Conservation (phyloP, 306 rosid genomes). For the Cicer chorassanicum region DNA sequence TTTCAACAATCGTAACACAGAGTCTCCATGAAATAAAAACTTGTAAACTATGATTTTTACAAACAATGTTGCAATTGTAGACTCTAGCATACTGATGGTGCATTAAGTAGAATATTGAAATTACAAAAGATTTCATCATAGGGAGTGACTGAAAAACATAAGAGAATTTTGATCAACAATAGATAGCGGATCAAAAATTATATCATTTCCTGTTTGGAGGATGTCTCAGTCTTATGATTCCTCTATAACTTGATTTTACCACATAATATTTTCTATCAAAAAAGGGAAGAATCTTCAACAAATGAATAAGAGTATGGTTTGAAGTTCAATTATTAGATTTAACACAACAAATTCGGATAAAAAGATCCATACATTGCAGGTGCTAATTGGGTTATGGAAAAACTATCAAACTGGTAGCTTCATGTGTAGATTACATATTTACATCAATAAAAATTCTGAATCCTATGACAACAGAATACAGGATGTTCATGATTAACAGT, state of each 20-base stretch:
- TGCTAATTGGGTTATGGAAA: neutral
- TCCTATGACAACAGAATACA: conserved; percentile 25
- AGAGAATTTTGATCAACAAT: conserved; percentile 18
- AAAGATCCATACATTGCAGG: neutral
- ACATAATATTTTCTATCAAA: neutral
- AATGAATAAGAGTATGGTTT: conserved; percentile 25
- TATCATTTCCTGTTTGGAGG: neutral
- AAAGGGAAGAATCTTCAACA: neutral
- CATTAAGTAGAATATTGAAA: conserved; percentile 25
- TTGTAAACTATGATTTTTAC: conserved; percentile 25
- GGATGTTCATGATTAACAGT: neutral
- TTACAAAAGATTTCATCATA: conserved; percentile 22
- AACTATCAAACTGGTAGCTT: conserved; percentile 6
- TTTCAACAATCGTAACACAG: neutral
- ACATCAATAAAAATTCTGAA: neutral
- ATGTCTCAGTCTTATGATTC: neutral
- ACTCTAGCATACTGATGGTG: conserved; percentile 1
- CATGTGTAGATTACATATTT: neutral
- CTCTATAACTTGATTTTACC: neutral
- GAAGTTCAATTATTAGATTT: conserved; percentile 5
- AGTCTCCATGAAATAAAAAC: conserved; percentile 24
- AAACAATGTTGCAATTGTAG: conserved; percentile 20
- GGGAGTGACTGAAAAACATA: neutral
- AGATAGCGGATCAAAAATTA: neutral
- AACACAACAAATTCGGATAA: conserved; percentile 4